These are phyloP conservation scores for Crithidia expoeki DNA, from an alignment of 208 protist species.

Conservation along the genomic window DNA sequence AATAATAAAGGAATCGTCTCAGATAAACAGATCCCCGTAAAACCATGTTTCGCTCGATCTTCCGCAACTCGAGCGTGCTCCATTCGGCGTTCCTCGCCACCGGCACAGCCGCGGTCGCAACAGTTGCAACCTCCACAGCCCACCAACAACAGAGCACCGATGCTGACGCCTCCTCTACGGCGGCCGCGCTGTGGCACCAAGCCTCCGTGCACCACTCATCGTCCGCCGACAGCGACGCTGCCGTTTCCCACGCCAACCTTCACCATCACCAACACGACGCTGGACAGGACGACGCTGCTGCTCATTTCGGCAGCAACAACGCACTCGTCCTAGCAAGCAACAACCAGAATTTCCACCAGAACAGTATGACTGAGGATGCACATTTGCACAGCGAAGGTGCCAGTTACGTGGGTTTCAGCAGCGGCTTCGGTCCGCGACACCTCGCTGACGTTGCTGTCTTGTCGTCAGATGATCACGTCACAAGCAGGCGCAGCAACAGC, in stretches of 20 bases:
- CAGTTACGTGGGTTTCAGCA: slow-evolving; percentile 15
- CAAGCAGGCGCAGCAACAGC: neutral
- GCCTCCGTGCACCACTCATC: neutral
- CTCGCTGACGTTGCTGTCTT: slow-evolving; percentile 12
- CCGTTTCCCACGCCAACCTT: neutral
- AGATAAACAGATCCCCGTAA: too few species aligned
- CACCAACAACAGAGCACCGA: slow-evolving; percentile 4
- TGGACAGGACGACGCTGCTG: neutral
- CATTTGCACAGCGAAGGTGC: neutral
- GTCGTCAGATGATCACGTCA: neutral
- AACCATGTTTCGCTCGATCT: slow-evolving; percentile 26
- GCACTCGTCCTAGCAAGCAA: neutral
- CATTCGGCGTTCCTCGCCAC: slow-evolving; percentile 15
- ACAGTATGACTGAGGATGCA: neutral
- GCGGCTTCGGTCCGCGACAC: slow-evolving; percentile 19
- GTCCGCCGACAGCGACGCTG: slow-evolving; percentile 2
- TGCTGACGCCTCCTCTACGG: slow-evolving; percentile 2
- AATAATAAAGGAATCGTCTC: too few species aligned
- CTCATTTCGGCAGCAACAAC: slow-evolving; percentile 2
- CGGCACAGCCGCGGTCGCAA: neutral
- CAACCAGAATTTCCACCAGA: neutral
- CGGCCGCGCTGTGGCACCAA: slow-evolving; percentile 20
- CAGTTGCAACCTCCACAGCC: neutral
- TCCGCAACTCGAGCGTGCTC: slow-evolving; percentile 17
- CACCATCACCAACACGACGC: slow-evolving; percentile 3